Conservation (phyloP, 768 basidiomycete genomes). For the Suillus clintonianus region DNA sequence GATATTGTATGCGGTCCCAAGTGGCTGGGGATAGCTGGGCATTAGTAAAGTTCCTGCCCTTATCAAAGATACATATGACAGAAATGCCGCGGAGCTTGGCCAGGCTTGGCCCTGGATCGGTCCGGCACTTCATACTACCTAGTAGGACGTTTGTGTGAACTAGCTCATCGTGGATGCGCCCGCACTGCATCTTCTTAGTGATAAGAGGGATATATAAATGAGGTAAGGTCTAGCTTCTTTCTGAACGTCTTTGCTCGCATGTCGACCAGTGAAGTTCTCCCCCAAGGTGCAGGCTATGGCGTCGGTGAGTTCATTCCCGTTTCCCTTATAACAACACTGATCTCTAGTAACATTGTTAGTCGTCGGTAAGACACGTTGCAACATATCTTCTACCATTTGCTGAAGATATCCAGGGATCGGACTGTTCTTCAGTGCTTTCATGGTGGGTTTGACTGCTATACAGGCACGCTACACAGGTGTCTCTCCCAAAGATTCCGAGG, state of each 20-base stretch:
- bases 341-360: constrained; percentile 35
- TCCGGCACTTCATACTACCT: neutral
- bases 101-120: no score
- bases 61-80: neutral
- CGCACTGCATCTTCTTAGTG: neutral
- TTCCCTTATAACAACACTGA: constrained; percentile 1
- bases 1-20: no score
- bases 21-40: no score
- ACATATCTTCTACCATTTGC: constrained; percentile 4
- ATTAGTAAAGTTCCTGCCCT: neutral
- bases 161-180: neutral
- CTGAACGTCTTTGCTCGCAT: constrained; percentile 2
- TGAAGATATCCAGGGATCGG: constrained; percentile 64
- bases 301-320: constrained; percentile 51
- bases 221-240: neutral
- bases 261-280: constrained; percentile 47
- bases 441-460: constrained; percentile 75
- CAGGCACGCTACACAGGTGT: constrained; percentile 85
- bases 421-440: constrained; percentile 82
- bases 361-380: constrained; percentile 41
- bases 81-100: neutral
- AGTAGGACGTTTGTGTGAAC: neutral
- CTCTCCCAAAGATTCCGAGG: constrained; percentile 78
- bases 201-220: neutral
- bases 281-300: constrained; percentile 85